Evolutionary conservation across 768 basidiomycete genomes (phyloP).

Genomic region (Naganishia vaughanmartiniae): DNA sequence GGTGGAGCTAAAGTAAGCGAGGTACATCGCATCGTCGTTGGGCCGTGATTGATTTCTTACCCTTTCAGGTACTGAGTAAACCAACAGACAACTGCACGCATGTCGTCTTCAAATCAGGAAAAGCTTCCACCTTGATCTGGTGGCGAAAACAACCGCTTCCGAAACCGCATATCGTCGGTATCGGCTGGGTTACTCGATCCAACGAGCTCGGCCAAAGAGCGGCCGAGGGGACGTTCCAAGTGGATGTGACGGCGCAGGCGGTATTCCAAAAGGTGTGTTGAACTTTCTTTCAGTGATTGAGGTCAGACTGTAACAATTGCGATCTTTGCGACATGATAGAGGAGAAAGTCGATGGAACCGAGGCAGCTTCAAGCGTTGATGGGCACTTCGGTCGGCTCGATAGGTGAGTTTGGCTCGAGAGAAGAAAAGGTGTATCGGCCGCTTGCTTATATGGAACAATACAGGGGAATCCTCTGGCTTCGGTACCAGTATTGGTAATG

Average conservation of each 20-base stretch:
- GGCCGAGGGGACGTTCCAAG: conserved; percentile 39
- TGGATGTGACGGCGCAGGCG: conserved; percentile 44
- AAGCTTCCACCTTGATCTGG: conserved; percentile 48
- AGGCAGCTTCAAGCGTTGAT: conserved; percentile 31
- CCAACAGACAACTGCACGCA: conserved; percentile 50
- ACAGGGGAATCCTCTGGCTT: background rate
- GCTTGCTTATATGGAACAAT: background rate
- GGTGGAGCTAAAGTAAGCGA: conserved; percentile 48
- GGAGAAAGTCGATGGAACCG: conserved; percentile 52
- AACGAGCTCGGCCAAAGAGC: conserved; percentile 46
- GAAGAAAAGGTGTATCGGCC: conserved; percentile 9
- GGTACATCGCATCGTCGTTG: background rate
- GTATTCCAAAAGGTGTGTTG: conserved; percentile 46
- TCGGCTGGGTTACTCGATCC: conserved; percentile 51
- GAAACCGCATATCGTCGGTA: conserved; percentile 48
- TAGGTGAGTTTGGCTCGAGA: conserved; percentile 10
- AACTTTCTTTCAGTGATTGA: background rate
- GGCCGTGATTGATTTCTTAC: background rate
- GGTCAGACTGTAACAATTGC: background rate
- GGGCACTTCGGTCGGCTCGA: conserved; percentile 1
- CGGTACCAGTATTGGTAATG: background rate
- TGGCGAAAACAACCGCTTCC: conserved; percentile 41
- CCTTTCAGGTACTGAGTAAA: conserved; percentile 44
- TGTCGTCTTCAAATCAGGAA: conserved; percentile 52
- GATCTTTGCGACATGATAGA: conserved; percentile 30